Conservation (phyloP, 2,329 filamentous ascomycete genomes). For the Diaporthe vaccinii region DNA sequence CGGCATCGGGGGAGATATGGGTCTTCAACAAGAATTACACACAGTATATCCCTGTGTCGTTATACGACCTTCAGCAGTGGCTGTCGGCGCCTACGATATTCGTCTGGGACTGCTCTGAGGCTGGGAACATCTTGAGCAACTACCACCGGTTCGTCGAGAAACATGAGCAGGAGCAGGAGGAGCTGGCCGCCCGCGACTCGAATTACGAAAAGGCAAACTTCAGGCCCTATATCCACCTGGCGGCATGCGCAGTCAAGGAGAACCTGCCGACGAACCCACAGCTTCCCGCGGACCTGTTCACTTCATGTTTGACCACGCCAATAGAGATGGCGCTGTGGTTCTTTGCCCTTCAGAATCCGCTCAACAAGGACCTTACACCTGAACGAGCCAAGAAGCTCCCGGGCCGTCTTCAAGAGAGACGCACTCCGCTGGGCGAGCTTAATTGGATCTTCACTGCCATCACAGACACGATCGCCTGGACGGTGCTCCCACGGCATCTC, state of each 20-base stretch:
- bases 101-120: constrained; percentile 97
- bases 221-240: constrained; percentile 85
- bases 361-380: constrained; percentile 74
- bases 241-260: constrained; percentile 90
- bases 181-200: constrained; percentile 81
- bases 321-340: constrained; percentile 98
- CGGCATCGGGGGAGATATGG: constrained; percentile 97
- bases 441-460: constrained; percentile 99
- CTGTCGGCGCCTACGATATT: constrained; percentile 95
- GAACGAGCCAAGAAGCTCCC: constrained; percentile 91
- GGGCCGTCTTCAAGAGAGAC: constrained; percentile 89
- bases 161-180: constrained; percentile 89
- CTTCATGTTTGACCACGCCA: constrained; percentile 93
- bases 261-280: constrained; percentile 95
- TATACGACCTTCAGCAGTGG: constrained; percentile 97
- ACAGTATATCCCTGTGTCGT: constrained; percentile 96
- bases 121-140: constrained; percentile 94
- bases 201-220: constrained; percentile 84
- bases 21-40: constrained; percentile 99
- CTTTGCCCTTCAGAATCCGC: constrained; percentile 93
- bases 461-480: constrained; percentile 99
- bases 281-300: constrained; percentile 94
- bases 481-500: constrained; percentile 86
- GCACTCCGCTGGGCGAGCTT: constrained; percentile 93
- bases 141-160: constrained; percentile 96